These are phyloP conservation scores for Thamnidium elegans DNA, from an alignment of 192 early-diverging fungal species.

Conservation along the genomic window DNA sequence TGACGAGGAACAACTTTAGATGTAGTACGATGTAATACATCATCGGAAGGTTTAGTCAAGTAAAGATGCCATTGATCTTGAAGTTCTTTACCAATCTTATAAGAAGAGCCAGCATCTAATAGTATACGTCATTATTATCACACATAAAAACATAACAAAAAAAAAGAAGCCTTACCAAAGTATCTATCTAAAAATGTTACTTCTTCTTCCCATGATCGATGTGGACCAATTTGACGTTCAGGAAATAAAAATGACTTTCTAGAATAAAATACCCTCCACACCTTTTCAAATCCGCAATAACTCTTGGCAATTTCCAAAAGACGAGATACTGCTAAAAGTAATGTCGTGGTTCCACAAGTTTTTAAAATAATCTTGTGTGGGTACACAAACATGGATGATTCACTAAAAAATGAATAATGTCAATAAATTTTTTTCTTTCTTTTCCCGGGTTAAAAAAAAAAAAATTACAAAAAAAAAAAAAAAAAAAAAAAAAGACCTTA, in stretches of 20 bases:
- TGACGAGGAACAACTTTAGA: background rate
- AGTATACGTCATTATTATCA: slow-evolving; percentile 1
- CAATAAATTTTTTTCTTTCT: background rate
- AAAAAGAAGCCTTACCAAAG: slow-evolving; percentile 47
- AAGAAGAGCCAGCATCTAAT: slow-evolving; percentile 67
- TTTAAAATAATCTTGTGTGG: slow-evolving; percentile 93
- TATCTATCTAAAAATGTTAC: slow-evolving; percentile 71
- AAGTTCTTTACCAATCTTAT: slow-evolving; percentile 90
- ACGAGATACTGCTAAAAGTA: slow-evolving; percentile 82
- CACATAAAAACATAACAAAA: slow-evolving; percentile 9
- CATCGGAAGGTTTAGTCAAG: slow-evolving; percentile 68
- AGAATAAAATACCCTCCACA: slow-evolving; percentile 90
- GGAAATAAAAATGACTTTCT: slow-evolving; percentile 97
- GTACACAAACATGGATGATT: slow-evolving; percentile 98
- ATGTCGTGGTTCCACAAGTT: slow-evolving; percentile 95
- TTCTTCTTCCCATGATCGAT: slow-evolving; percentile 90
- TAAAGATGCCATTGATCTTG: slow-evolving; percentile 96
- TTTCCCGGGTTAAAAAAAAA: background rate
- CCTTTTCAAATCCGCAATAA: slow-evolving; percentile 59
- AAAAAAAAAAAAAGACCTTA: too few relatives aligned
- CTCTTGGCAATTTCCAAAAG: slow-evolving; percentile 81
- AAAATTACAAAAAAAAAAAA: too few relatives aligned
- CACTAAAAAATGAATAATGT: slow-evolving; percentile 52
- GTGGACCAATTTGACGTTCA: slow-evolving; percentile 81
- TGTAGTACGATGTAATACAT: slow-evolving; percentile 32